phyloP scores from a whole-genome alignment of 805 yeast species.

The Komagataella phaffii region DNA sequence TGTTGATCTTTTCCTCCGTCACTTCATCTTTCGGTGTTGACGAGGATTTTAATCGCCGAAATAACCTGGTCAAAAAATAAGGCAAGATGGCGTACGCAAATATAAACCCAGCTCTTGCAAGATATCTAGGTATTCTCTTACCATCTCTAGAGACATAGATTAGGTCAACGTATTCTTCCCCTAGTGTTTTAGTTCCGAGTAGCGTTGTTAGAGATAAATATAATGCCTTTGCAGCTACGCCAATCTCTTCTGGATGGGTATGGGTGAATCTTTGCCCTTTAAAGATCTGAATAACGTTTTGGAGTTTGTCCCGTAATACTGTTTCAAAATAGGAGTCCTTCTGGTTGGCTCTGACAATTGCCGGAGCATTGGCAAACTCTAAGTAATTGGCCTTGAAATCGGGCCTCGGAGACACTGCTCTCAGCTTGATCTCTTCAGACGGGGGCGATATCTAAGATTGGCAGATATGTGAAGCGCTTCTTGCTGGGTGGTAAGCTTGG shows the following conservation, averaged over 20 bases:
- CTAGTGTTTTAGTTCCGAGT: slow-evolving; percentile 68
- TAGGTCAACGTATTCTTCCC: slow-evolving; percentile 88
- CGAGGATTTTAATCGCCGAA: slow-evolving; percentile 7
- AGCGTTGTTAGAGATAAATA: slow-evolving; percentile 71
- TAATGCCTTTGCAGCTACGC: slow-evolving; percentile 39
- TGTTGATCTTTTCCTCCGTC: slow-evolving; percentile 5
- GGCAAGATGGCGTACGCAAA: slow-evolving; percentile 53
- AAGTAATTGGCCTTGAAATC: not conserved
- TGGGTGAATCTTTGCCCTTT: slow-evolving; percentile 57
- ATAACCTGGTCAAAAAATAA: slow-evolving; percentile 23
- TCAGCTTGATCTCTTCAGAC: not conserved
- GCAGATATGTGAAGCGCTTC: not conserved
- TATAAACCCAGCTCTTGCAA: slow-evolving; percentile 30
- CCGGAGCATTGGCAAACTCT: not conserved
- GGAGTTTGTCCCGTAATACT: slow-evolving; percentile 37
- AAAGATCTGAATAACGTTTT: slow-evolving; percentile 37
- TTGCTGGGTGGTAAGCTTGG: not conserved
- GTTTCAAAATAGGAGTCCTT: slow-evolving; percentile 69
- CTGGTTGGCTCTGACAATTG: slow-evolving; percentile 69
- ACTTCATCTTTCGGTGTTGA: slow-evolving; percentile 7
- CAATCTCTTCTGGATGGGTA: slow-evolving; percentile 46
- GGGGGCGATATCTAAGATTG: not conserved
- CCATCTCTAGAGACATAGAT: slow-evolving; percentile 48
- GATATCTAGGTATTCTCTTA: slow-evolving; percentile 26
- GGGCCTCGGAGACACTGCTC: not conserved